phyloP scores from a whole-genome alignment of 148 eudicot species.

The Cornus suecica region DNA sequence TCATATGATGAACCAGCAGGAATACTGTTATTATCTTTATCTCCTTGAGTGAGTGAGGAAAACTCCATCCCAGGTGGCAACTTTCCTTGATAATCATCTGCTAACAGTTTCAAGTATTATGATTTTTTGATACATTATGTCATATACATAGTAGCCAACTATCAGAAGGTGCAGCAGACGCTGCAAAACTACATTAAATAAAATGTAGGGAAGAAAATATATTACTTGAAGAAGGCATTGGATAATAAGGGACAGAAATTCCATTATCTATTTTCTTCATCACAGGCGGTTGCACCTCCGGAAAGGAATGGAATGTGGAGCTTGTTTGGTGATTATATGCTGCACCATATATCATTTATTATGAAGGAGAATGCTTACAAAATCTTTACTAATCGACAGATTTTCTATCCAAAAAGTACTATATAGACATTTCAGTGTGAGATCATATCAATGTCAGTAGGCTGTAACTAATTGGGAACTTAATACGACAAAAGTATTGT shows the following conservation, averaged over 20 bases:
- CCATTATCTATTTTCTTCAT: slow-evolving; percentile 30
- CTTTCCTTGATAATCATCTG: slow-evolving; percentile 49
- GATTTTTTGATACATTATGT: neutral
- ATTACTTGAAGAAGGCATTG: slow-evolving; percentile 43
- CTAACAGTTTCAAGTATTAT: slow-evolving; percentile 4
- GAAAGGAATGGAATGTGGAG: slow-evolving; percentile 35
- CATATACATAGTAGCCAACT: neutral
- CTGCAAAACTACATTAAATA: neutral
- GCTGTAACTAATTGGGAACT: neutral
- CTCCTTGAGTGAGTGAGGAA: slow-evolving; percentile 24
- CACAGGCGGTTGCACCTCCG: slow-evolving; percentile 28
- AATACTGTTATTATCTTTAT: slow-evolving; percentile 11
- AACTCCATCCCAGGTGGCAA: slow-evolving; percentile 33
- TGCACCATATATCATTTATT: slow-evolving; percentile 23
- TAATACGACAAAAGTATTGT: slow-evolving; percentile 4
- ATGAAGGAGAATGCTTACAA: neutral
- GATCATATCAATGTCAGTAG: neutral
- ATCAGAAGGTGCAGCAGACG: neutral
- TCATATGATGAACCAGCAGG: slow-evolving; percentile 30
- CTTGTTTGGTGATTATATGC: slow-evolving; percentile 42
- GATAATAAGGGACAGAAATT: slow-evolving; percentile 35
- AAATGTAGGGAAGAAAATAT: slow-evolving; percentile 4
- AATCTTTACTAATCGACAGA: neutral
- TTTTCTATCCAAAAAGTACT: neutral
- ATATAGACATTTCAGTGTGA: neutral